Evolutionary conservation across 2,329 filamentous ascomycete species (phyloP).

Genomic region (Apiospora aurea): DNA sequence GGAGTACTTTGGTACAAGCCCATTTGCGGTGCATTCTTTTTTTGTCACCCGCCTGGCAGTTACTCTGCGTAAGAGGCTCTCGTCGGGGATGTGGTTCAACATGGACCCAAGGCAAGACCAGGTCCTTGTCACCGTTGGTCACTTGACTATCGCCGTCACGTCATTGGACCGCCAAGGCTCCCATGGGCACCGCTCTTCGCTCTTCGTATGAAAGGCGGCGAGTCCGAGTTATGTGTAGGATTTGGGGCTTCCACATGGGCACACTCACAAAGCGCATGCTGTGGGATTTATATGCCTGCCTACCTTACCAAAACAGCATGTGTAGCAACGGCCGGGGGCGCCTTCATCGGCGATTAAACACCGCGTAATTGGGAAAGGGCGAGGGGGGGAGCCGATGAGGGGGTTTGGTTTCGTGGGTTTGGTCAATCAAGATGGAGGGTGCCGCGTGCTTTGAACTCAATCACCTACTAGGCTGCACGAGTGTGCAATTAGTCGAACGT

Average conservation of each 20-base stretch:
- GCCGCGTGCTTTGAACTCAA: background rate
- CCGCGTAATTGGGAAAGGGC: background rate
- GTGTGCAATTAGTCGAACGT: background rate
- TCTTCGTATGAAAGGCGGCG: background rate
- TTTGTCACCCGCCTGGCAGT: too few species aligned
- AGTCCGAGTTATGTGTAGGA: background rate
- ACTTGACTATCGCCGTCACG: background rate
- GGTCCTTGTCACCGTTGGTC: slow-evolving; percentile 4
- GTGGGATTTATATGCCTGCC: background rate
- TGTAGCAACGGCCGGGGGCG: background rate
- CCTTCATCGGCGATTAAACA: background rate
- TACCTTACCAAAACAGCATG: background rate
- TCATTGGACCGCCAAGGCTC: background rate
- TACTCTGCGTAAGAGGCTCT: background rate
- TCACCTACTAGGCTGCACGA: background rate
- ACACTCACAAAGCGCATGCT: background rate
- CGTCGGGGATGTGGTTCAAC: slow-evolving; percentile 1
- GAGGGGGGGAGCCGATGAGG: background rate
- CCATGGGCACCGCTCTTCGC: slow-evolving; percentile 7
- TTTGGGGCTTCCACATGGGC: background rate
- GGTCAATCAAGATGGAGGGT: background rate
- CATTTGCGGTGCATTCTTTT: too few species aligned
- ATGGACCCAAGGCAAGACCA: background rate
- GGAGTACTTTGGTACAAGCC: too few species aligned
- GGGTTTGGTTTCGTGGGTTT: background rate